A percentile compares a stretch with the other conserved stretches of the same genome.
Conservation (phyloP, 83 land plant species). For the Isoetes engelmannii region DNA sequence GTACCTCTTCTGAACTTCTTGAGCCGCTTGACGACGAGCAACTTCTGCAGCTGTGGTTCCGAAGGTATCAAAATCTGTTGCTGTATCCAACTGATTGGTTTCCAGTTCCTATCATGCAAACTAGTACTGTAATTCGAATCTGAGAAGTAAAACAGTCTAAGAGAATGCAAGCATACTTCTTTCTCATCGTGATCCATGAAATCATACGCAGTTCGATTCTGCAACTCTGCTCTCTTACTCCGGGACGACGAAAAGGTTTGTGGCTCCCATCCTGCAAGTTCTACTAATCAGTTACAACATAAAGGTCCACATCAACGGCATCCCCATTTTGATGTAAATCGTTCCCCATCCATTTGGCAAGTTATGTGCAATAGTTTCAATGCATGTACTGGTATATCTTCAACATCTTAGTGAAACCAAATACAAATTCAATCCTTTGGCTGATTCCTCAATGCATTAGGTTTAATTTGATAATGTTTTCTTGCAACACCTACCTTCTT, state of each 20-base stretch:
- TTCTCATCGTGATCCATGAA: conserved; percentile 87
- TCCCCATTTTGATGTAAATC: too few species aligned
- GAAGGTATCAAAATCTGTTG: conserved; percentile 75
- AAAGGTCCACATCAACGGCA: too few species aligned
- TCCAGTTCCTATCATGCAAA: conserved; percentile 45
- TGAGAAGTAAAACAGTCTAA: too few species aligned
- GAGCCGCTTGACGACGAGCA: conserved; percentile 66
- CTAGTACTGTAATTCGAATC: too few species aligned
- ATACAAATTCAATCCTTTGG: too few species aligned
- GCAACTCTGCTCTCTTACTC: conserved; percentile 57
- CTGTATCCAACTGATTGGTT: conserved; percentile 43
- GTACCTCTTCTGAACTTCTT: conserved; percentile 59
- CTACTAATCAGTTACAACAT: too few species aligned
- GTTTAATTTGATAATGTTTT: too few species aligned
- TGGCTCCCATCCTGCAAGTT: conserved; percentile 73
- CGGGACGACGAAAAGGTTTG: conserved; percentile 77
- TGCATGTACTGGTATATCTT: too few species aligned
- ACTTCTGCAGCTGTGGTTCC: conserved; percentile 84
- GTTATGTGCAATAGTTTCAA: too few species aligned
- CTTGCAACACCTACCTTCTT: conserved; percentile 52
- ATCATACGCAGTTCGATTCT: conserved; percentile 52
- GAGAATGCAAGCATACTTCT: conserved; percentile 24
- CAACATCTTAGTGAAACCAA: too few species aligned
- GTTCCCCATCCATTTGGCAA: too few species aligned
- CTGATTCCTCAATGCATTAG: too few species aligned